Evolutionary conservation across 2,329 filamentous ascomycete genomes (phyloP).

Genomic region (Diaporthe citriasiana): DNA sequence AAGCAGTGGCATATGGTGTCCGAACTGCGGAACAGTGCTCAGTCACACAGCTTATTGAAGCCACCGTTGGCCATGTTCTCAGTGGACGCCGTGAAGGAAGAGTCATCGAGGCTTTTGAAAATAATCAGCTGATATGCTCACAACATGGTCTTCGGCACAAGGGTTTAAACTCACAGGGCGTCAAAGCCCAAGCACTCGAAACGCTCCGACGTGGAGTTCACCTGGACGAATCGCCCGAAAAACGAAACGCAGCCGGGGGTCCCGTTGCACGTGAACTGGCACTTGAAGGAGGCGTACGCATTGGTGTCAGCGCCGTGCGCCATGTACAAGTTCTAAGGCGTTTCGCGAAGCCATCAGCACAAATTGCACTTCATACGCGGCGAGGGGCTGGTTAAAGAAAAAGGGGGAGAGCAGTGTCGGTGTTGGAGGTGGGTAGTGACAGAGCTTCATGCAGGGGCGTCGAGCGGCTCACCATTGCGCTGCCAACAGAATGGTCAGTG

Average conservation of each 20-base stretch:
- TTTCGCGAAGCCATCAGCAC: background rate
- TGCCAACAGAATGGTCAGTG: conserved; percentile 35
- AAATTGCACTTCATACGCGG: background rate
- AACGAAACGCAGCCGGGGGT: conserved; percentile 46
- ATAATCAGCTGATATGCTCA: background rate
- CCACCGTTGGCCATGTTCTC: conserved; percentile 46
- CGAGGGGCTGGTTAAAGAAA: background rate
- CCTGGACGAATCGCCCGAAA: conserved; percentile 47
- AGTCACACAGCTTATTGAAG: conserved; percentile 48
- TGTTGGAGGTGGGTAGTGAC: background rate
- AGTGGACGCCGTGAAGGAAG: conserved; percentile 43
- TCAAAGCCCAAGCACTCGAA: conserved; percentile 43
- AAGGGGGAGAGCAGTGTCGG: background rate
- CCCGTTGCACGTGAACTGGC: conserved; percentile 50
- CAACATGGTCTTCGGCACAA: background rate
- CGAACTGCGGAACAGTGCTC: background rate
- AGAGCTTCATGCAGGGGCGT: background rate
- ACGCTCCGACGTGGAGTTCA: conserved; percentile 35
- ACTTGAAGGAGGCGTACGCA: conserved; percentile 49
- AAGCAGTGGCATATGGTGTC: background rate
- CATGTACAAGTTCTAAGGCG: conserved; percentile 40
- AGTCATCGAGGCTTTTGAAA: conserved; percentile 44
- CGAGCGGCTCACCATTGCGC: conserved; percentile 34
- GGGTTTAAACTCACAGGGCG: conserved; percentile 36
- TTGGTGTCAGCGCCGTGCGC: conserved; percentile 40